A percentile compares a stretch with the other conserved stretches of the same genome.
These are phyloP conservation scores for Castanospermum australe DNA, from an alignment of 306 rosid genomes.

Conservation along the genomic window DNA sequence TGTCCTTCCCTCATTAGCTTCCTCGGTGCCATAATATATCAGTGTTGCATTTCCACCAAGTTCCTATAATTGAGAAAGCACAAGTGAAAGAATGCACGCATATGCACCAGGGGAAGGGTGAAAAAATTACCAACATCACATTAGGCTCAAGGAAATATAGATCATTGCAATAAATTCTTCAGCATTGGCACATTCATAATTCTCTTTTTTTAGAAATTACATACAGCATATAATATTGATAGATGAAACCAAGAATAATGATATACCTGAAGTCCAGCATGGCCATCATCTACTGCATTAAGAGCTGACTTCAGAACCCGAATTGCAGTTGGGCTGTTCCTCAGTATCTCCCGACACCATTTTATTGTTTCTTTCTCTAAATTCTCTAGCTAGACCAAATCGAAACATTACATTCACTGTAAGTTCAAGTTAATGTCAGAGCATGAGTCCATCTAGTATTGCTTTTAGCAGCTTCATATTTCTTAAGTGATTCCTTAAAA, in stretches of 20 bases:
- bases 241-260: neutral
- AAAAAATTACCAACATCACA: neutral
- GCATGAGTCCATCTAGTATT: neutral
- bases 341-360: constrained; percentile 84
- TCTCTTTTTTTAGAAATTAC: constrained; percentile 2
- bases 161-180: neutral
- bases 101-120: neutral
- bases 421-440: neutral
- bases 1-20: constrained; percentile 72
- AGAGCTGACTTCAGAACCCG: constrained; percentile 85
- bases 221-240: neutral
- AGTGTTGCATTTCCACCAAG: constrained; percentile 83
- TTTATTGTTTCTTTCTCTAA: constrained; percentile 84
- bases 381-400: constrained; percentile 52
- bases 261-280: constrained; percentile 87
- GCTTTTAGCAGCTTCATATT: neutral
- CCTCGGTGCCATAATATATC: constrained; percentile 74
- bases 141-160: neutral
- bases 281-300: constrained; percentile 92
- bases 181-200: neutral
- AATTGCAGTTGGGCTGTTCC: constrained; percentile 90
- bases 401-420: constrained; percentile 3
- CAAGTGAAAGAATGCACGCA: neutral
- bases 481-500: neutral
- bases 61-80: constrained; percentile 40